phyloP scores from a whole-genome alignment of 2,329 filamentous ascomycete species.

The Lasiodiplodia gonubiensis region DNA sequence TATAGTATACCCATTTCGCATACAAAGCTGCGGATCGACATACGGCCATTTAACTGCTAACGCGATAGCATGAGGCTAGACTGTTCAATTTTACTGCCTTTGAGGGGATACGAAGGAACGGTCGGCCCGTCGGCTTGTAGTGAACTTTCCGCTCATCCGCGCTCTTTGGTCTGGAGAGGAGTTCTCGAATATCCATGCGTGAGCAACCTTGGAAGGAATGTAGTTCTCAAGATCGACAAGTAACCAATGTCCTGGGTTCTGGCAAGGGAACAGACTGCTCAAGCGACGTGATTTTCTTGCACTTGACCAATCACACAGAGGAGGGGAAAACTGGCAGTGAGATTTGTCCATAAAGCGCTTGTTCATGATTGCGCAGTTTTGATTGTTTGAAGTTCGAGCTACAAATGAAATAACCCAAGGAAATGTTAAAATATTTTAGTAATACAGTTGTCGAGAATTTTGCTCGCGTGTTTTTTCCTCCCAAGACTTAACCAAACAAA shows the following conservation, averaged over 20 bases:
- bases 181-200: not conserved
- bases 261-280: not conserved
- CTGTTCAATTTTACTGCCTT: not conserved
- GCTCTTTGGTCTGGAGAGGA: not conserved
- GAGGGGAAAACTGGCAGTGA: not conserved
- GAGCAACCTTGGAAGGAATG: not conserved
- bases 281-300: too few relatives aligned
- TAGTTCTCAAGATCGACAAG: not conserved
- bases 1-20: not conserved
- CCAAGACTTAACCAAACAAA: not conserved
- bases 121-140: not conserved
- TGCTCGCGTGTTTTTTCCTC: not conserved
- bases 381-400: constrained; percentile 1
- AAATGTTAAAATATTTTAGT: not conserved
- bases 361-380: not conserved
- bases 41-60: not conserved
- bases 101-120: not conserved
- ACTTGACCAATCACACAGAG: not conserved
- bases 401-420: not conserved
- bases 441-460: constrained; percentile 22
- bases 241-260: not conserved
- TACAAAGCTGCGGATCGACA: not conserved
- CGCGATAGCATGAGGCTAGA: not conserved
- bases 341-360: not conserved
- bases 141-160: not conserved